Conservation (phyloP, 768 basidiomycete species). For the Hygrocybe coccinea region DNA sequence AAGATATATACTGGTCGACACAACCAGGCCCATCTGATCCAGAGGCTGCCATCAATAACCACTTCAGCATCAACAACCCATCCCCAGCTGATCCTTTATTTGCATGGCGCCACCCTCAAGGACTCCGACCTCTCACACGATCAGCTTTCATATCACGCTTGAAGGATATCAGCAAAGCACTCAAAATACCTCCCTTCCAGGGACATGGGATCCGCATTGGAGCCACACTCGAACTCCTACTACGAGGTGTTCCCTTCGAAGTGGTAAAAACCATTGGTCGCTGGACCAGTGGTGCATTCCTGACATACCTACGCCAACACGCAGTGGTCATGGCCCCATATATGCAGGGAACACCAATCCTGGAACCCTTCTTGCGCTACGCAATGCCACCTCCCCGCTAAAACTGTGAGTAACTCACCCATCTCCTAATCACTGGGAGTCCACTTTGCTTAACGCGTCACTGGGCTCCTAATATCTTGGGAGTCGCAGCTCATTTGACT, state of each 20-base stretch:
- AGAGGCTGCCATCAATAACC: conserved; percentile 16
- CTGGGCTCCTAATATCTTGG: neutral
- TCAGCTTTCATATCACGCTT: conserved; percentile 19
- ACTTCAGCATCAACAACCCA: conserved; percentile 29
- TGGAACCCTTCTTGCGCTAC: conserved; percentile 9
- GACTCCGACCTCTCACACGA: conserved; percentile 23
- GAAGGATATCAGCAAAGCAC: conserved; percentile 4
- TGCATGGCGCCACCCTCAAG: conserved; percentile 15
- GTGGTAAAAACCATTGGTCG: conserved; percentile 32
- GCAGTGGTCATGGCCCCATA: conserved; percentile 26
- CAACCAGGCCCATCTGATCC: conserved; percentile 28
- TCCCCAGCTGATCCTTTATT: conserved; percentile 25
- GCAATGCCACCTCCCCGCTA: conserved; percentile 10
- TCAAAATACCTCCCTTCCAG: conserved; percentile 14
- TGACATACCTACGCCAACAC: conserved; percentile 24
- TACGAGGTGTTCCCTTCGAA: conserved; percentile 33
- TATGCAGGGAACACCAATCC: conserved; percentile 19
- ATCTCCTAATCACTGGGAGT: neutral
- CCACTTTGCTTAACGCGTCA: neutral
- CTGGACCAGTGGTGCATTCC: conserved; percentile 34
- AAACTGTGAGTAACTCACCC: neutral
- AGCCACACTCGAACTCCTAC: conserved; percentile 33
- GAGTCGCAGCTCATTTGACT: neutral
- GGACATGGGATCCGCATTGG: conserved; percentile 30
- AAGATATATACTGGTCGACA: conserved; percentile 30